These are phyloP conservation scores for Magnolia sinica DNA, from an alignment of 164 flowering plant genomes.

Conservation along the genomic window DNA sequence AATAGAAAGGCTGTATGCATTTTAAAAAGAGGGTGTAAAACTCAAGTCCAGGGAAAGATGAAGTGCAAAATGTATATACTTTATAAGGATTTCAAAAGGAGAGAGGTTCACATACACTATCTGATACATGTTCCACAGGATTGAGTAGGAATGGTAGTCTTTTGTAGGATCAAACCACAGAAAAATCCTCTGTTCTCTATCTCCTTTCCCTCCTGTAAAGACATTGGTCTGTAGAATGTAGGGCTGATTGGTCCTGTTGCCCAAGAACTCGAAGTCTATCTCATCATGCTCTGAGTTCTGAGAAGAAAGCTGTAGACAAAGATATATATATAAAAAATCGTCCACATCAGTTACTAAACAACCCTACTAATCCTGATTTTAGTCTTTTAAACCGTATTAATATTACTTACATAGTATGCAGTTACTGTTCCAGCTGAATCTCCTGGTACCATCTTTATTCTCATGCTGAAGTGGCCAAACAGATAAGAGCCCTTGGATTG, in stretches of 20 bases:
- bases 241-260: constrained; percentile 77
- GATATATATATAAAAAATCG: neutral
- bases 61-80: no score
- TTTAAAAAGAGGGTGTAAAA: no score
- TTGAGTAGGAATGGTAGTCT: constrained; percentile 54
- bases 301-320: constrained; percentile 53
- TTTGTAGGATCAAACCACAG: constrained; percentile 84
- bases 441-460: constrained; percentile 71
- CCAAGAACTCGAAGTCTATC: constrained; percentile 86
- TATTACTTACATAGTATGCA: constrained; percentile 68
- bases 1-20: no score
- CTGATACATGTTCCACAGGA: constrained; percentile 64
- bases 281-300: constrained; percentile 76
- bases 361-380: neutral
- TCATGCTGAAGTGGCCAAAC: constrained; percentile 87
- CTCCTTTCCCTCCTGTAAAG: constrained; percentile 67
- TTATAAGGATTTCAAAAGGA: neutral
- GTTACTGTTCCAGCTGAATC: constrained; percentile 93
- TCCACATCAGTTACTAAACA: neutral
- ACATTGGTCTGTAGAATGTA: constrained; percentile 85
- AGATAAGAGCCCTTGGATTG: constrained; percentile 83
- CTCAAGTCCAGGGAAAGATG: no score
- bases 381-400: neutral
- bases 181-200: constrained; percentile 68
- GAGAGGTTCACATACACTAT: constrained; percentile 41